Base-by-base conservation (phyloP, 139 green algal genomes). In the Chlorella sp. region DNA sequence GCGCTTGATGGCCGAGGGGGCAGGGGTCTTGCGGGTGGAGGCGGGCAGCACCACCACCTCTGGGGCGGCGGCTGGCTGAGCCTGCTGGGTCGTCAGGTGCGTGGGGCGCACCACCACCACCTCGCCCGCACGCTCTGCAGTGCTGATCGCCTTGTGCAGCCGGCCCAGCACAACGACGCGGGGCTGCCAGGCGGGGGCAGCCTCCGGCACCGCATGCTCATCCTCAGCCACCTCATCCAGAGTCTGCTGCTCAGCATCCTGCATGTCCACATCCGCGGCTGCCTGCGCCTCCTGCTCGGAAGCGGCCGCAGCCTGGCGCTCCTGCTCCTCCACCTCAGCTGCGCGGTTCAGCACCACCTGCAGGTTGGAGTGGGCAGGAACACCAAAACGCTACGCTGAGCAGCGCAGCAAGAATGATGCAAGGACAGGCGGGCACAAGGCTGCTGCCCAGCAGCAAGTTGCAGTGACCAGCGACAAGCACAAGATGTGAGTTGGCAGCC, bases 101-200 rank as follows among this genome's bases (percentile, higher is more conserved):
- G 57, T 64, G 71, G 80, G 86, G 15, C 86, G 69, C 38, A 89
- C 86, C 67, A 89, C 86, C 47, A 89, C 86, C 51, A 89, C 86
- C 28, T 71, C 5, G 23, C 86, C 86, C 3, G 80, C 80, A 26
- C 60, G 47, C 84, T 89, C 62, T 1, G 67, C 67, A n/a, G 74
- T 86, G 73, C 72, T 70, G 64, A 62, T 18, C 21, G 70, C 39
- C 32, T 62, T 7, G 30, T 39, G 62, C 63, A 69, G 51, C 63
- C 17, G 30, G 67, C 80, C 80, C 26, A 87, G 44, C n/a, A 89
- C 86, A 64, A 89, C 63, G 20, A 89, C 86, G 18, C 71, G 69
- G 6, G 69, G 69, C 36, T 21, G 56, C 32, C 30, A 60, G 41
- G 26, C 32, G 11, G 28, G 28, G 20, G 81, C 30, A 23, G 68